Evolutionary conservation across 2,329 filamentous ascomycete genomes (phyloP), one percentile per base, ranked within the genome.

Genomic region (Cladorrhinum sp.): DNA sequence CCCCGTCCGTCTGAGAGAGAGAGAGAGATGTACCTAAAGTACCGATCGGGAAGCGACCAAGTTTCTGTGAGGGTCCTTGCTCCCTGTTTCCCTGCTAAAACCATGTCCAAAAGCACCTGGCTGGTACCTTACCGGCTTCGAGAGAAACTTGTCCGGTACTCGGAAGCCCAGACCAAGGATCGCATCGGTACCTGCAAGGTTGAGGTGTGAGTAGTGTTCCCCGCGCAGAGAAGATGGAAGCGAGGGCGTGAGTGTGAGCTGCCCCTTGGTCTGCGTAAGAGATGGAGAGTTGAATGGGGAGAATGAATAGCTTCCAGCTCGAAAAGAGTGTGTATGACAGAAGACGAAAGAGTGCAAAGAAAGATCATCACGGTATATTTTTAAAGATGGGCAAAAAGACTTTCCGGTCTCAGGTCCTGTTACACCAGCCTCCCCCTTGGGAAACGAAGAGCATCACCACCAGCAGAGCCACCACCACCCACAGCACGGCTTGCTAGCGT

Each of bases 21-120:
- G n/a, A n/a, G n/a, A n/a, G n/a, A n/a, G n/a, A n/a, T n/a, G n/a
- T 67, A 65, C 60, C 60, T 58, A 62, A 65, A 60, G 66, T 67
- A 65, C 49, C 64, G 24, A 57, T 58, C 53, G 24, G 62, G 59
- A 57, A 45, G 23, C 48, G 3, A 38, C 10, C 45, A 50, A 24
- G 61, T 63, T 59, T 55, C 60, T 60, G 52, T 55, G 55, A 57
- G 53, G 20, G 53, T 38, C 8, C 20, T 2, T 18, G n/a, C 12
- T 41, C 57, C 57, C 58, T 59, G 57, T 57, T 55, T 57, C 50
- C 18, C 16, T 16, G 27, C 48, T 38, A 50, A 23, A 24, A 53
- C 32, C 58, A 58, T 29, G 18, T 24, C 38, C 29, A 22, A 52
- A 51, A 20, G 32, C 9, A 41, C 29, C 18, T 10, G 53, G 55